These are phyloP conservation scores for Micractinium conductrix DNA, from an alignment of 139 green algal species.

Conservation along the genomic window DNA sequence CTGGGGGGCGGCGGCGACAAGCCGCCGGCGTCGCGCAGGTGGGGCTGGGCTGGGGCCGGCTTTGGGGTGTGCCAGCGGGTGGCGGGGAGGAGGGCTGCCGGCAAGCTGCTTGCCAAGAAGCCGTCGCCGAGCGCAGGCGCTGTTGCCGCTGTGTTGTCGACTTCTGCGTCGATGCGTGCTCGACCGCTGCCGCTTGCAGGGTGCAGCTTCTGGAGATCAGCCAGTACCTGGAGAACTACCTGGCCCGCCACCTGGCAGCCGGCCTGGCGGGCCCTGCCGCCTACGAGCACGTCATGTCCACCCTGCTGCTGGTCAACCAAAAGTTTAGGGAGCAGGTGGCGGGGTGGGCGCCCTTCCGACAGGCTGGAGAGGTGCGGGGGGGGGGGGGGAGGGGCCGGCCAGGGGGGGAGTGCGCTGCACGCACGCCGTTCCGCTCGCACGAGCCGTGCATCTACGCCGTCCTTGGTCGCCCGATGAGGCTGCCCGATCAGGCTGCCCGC, in stretches of 20 bases:
- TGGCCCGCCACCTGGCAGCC: constrained; percentile 89
- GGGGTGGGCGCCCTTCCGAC: constrained; percentile 81
- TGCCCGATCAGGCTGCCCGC: constrained; percentile 89
- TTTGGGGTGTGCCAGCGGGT: too few relatives aligned
- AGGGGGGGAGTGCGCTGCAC: not conserved
- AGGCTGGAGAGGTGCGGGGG: not conserved
- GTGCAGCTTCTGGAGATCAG: constrained; percentile 87
- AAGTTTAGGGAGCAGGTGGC: constrained; percentile 90
- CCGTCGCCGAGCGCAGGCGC: too few relatives aligned
- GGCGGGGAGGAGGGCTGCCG: too few relatives aligned
- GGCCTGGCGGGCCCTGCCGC: not conserved
- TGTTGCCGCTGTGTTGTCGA: too few relatives aligned
- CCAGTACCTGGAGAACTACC: constrained; percentile 96
- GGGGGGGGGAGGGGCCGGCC: too few relatives aligned
- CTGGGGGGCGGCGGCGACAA: constrained; percentile 52
- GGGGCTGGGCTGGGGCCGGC: not conserved
- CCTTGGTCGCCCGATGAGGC: too few relatives aligned
- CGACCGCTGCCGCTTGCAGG: not conserved
- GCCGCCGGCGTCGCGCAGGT: constrained; percentile 52
- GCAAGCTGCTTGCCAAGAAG: too few relatives aligned
- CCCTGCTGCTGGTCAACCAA: constrained; percentile 94
- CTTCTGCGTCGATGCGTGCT: not conserved
- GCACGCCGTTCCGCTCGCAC: too few relatives aligned
- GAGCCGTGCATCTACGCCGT: too few relatives aligned
- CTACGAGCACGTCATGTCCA: constrained; percentile 84